Evolutionary conservation across 225 moss, liverwort and hornwort species (phyloP).

Genomic region (Lunularia cruciata): DNA sequence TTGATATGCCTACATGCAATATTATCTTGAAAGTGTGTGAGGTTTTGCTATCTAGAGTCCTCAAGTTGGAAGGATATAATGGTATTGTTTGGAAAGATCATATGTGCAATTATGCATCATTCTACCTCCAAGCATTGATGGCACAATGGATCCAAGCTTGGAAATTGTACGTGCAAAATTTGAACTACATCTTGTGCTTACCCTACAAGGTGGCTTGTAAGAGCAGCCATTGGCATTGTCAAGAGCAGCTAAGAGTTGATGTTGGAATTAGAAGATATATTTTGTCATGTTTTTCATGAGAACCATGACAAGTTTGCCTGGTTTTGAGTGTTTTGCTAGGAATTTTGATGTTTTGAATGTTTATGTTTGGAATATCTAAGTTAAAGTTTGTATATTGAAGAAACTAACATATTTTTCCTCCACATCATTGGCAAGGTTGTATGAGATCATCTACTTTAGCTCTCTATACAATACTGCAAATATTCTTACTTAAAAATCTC

Average conservation of each 20-base stretch:
- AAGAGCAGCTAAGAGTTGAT: background rate
- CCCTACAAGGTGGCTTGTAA: constrained; percentile 78
- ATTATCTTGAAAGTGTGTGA: no score
- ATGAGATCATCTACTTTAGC: constrained; percentile 1
- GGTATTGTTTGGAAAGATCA: no score
- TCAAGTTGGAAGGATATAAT: no score
- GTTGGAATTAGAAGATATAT: constrained; percentile 3
- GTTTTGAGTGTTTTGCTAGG: background rate
- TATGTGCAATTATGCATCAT: no score
- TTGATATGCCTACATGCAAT: no score
- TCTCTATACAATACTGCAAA: constrained; percentile 17
- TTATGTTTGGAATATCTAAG: constrained; percentile 1
- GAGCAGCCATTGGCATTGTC: background rate
- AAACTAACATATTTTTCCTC: background rate
- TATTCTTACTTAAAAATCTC: background rate
- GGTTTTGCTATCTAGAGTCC: no score
- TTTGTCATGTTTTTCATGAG: background rate
- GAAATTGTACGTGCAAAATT: no score
- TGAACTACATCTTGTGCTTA: constrained; percentile 96
- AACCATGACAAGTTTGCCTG: background rate
- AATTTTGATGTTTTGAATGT: background rate
- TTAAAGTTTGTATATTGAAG: constrained; percentile 4
- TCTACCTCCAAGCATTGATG: no score
- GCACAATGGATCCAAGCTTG: no score
- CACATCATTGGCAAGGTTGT: background rate